Conservation (phyloP, 2,329 filamentous ascomycete species). For the Dactylonectria macrodidyma region DNA sequence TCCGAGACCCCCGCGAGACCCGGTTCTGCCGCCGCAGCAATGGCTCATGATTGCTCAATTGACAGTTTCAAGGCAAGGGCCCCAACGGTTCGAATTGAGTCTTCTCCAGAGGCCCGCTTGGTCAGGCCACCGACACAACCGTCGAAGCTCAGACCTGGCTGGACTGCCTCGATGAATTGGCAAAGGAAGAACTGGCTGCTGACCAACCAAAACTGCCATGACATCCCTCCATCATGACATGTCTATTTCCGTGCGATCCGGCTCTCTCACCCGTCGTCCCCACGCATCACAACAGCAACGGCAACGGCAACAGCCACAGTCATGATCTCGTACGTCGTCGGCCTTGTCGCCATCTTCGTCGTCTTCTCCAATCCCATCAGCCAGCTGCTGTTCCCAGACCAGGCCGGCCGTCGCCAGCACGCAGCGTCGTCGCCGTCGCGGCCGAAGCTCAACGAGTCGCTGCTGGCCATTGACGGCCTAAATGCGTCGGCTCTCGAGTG, state of each 20-base stretch:
- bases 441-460: slow-evolving; percentile 65
- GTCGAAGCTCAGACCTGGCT: slow-evolving; percentile 9
- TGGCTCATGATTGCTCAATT: background rate
- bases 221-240: slow-evolving; percentile 30
- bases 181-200: too few relatives aligned
- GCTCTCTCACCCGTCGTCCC: background rate
- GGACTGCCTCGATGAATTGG: background rate
- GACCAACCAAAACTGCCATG: background rate
- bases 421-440: slow-evolving; percentile 51
- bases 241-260: background rate
- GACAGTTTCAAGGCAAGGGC: background rate
- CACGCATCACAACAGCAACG: background rate
- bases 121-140: slow-evolving; percentile 10
- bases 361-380: slow-evolving; percentile 62
- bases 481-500: slow-evolving; percentile 57
- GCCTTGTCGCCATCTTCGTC: slow-evolving; percentile 58
- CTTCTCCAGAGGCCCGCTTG: background rate
- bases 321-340: slow-evolving; percentile 64
- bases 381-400: slow-evolving; percentile 53
- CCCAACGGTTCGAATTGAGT: background rate
- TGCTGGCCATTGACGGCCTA: slow-evolving; percentile 63
- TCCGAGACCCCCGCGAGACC: background rate
- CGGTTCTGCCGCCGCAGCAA: background rate
- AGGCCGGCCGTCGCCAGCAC: slow-evolving; percentile 26
- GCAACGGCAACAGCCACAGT: background rate